Base-by-base conservation (phyloP, 139 green algal species). In the Diplosphaera chodatii region DNA sequence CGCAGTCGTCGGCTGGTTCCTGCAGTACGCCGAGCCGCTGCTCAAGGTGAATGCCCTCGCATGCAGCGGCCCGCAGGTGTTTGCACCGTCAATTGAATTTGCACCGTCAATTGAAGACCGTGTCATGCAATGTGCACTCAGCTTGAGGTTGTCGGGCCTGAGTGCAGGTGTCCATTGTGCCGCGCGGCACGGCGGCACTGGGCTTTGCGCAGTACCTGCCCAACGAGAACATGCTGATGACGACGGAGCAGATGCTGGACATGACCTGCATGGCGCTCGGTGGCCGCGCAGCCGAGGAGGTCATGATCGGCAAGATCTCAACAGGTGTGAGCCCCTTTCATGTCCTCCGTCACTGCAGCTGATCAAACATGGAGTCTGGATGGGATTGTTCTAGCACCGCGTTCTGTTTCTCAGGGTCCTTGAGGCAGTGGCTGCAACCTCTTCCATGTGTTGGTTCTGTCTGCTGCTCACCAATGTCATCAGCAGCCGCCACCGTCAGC, bases 141-240 rank as follows among this genome's bases (percentile, higher is more conserved):
- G 30, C 18, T 4, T 15, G 27, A 64, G 28, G 16, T 28, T 28
- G 25, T 20, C 23, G 10, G 1, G 27, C 40, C 30, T 29, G 1
- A 6, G 25, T 23, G 63, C 74, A 72, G 68, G 81, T 98, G 65
- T 97, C 93, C 40, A 98, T 98, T 66, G 95, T 99, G 64, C 96
- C 96, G 8, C 86, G 96, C 18, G 96, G 96, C 59, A 90, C 86
- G 1, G 94, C 93, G 2, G 93, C 93, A 25, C 84, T 99, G 30
- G 96, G 96, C 64, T 99, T 99, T 81, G 96, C 96, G 28, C 95
- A 99, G 88, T 99, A 99, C 89, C 89, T 99, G 66, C 96, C 96
- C 32, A 98, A 93, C 71, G 96, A 99, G 78, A 96, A 96, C 82
- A 77, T 99, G 75, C 87, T 99, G 72, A 89, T 94, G 77, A 99